Evolutionary conservation across 2,329 filamentous ascomycete genomes (phyloP), one percentile per base, ranked within the genome.

Genomic region (Aspergillus brunneoviolaceus): DNA sequence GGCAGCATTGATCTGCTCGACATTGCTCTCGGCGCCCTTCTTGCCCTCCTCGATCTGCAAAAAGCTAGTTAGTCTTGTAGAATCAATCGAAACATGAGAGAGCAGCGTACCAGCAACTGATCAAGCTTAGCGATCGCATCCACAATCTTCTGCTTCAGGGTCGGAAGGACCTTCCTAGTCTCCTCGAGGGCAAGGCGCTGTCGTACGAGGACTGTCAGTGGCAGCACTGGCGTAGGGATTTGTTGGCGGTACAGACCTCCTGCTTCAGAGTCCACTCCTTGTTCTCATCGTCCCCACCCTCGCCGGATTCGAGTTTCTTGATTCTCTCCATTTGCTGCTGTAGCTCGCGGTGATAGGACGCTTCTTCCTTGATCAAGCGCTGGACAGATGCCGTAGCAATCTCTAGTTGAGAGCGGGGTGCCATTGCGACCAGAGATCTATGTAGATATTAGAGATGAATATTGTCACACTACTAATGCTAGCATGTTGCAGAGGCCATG

Each of bases 341-440:
- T 21, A 93, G 84, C 76, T 99, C 95, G 73, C 89, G 89, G 81
- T 93, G 89, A 80, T 99, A 98, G 69, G 89, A 94, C 45, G 85
- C 82, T 76, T 97, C 91, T 77, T 99, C 95, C 77, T 96, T 97
- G 66, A 96, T 86, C 51, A 98, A 85, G 60, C 95, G 91, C 69
- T 85, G 82, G 67, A 98, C 86, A 21, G 91, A 87, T 63, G 88
- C 86, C 25, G 91, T 95, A 49, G 89, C 87, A 72, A 97, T 95
- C 91, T 62, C 91, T 87, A 76, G 96, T 92, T 69, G 86, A 78
- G 74, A 97, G 86, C 67, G 88, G 84, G 91, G 84, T 3, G 91
- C 84, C 92, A 96, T 96, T 53, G 14, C 70, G 61, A 55, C 48
- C 12, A 19, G 12, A 31, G 31, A 45, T 45, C 39, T 45, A 19